A percentile compares a stretch with the other conserved stretches of the same genome.
These are phyloP conservation scores for Bruguiera parviflora DNA, from an alignment of 345 rosid species.

Conservation along the genomic window DNA sequence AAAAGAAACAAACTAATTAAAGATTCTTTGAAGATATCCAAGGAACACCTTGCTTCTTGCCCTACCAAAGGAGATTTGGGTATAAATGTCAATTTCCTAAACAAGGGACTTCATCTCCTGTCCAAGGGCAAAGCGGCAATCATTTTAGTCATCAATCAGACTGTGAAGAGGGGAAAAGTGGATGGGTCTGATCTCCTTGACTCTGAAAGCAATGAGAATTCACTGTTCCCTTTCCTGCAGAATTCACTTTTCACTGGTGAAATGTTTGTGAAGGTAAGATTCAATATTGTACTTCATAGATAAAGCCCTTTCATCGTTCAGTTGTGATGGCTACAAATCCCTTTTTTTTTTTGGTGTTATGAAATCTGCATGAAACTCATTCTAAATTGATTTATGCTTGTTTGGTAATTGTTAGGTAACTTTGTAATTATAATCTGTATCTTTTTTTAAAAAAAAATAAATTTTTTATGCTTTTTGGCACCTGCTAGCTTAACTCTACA, in stretches of 20 bases:
- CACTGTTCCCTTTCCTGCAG: conserved; percentile 26
- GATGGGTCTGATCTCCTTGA: conserved; percentile 21
- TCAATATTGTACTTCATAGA: conserved; percentile 8
- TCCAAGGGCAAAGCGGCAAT: conserved; percentile 63
- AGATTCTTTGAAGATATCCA: conserved; percentile 42
- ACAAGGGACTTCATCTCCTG: conserved; percentile 47
- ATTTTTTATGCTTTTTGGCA: background rate
- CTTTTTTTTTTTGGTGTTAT: background rate
- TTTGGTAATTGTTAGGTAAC: too few relatives aligned
- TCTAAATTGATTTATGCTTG: too few relatives aligned
- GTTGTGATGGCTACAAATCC: background rate
- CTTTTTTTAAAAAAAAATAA: background rate
- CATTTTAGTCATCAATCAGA: conserved; percentile 46
- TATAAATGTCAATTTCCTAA: conserved; percentile 36
- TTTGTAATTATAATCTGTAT: too few relatives aligned
- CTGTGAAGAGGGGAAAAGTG: conserved; percentile 23
- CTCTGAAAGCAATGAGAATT: conserved; percentile 26
- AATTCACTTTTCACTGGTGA: conserved; percentile 43
- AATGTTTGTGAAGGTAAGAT: conserved; percentile 51
- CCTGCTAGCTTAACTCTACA: too few relatives aligned
- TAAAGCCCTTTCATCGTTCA: conserved; percentile 6
- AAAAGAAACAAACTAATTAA: conserved; percentile 34
- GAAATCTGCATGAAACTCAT: too few relatives aligned
- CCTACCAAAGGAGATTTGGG: conserved; percentile 39
- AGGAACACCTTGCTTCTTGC: conserved; percentile 33